Percentiles rank a stretch among this genome's conserved stretches.
phyloP scores from a whole-genome alignment of 345 rosid genomes.

The Linum lewisii region DNA sequence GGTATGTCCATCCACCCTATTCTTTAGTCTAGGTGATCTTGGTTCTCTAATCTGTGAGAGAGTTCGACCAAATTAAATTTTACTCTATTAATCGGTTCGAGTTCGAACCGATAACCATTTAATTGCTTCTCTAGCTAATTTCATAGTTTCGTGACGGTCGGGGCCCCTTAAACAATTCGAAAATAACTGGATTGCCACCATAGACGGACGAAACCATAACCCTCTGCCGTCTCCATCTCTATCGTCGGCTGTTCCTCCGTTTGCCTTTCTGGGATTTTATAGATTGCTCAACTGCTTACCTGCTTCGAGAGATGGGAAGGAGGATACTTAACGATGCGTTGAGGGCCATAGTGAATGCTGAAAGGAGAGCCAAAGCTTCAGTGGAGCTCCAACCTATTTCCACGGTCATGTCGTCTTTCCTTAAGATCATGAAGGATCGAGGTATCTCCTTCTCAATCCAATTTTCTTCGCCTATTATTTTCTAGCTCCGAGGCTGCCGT shows the following conservation, averaged over 20 bases:
- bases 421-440: slow-evolving; percentile 71
- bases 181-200: not conserved
- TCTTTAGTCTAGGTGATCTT: too few relatives aligned
- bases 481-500: not conserved
- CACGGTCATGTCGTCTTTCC: slow-evolving; percentile 75
- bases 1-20: too few relatives aligned
- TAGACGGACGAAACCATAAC: not conserved
- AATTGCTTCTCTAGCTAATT: too few relatives aligned
- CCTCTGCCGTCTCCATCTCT: not conserved
- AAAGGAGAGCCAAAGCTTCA: slow-evolving; percentile 62
- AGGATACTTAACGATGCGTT: slow-evolving; percentile 80
- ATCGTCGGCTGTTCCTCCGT: not conserved
- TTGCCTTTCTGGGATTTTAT: not conserved
- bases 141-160: too few relatives aligned
- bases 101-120: too few relatives aligned
- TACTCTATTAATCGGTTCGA: too few relatives aligned
- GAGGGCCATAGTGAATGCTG: slow-evolving; percentile 82
- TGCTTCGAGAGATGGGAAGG: slow-evolving; percentile 54
- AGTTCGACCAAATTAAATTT: too few relatives aligned
- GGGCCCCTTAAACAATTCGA: too few relatives aligned
- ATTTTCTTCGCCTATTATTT: not conserved
- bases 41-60: too few relatives aligned
- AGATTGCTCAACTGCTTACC: not conserved
- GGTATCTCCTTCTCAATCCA: slow-evolving; percentile 23
- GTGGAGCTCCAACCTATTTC: slow-evolving; percentile 84